Evolutionary conservation across 106 monocot species (phyloP).

Genomic region (Alisma plantagoaquatica): DNA sequence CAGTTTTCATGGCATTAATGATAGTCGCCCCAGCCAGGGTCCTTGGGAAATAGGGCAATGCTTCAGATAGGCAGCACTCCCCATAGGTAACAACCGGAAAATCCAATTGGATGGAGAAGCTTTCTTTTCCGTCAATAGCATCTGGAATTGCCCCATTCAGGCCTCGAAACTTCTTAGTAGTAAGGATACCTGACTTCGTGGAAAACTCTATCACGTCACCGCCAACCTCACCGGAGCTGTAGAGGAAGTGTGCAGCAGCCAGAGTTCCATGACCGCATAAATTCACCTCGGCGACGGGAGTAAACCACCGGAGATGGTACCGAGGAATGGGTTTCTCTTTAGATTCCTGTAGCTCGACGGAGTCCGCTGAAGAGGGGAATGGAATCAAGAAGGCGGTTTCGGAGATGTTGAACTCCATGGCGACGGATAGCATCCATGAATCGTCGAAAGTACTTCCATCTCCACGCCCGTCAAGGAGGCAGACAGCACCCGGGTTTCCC

Average conservation of each 20-base stretch:
- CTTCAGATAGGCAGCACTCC: constrained; percentile 17
- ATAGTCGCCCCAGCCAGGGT: constrained; percentile 45
- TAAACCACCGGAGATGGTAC: constrained; percentile 39
- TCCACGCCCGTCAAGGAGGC: constrained; percentile 14
- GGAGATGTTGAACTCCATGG: constrained; percentile 38
- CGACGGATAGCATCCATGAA: constrained; percentile 30
- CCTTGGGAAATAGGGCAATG: constrained; percentile 34
- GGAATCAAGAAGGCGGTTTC: constrained; percentile 20
- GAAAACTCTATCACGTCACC: constrained; percentile 44
- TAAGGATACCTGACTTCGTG: constrained; percentile 54
- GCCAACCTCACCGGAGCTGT: constrained; percentile 30
- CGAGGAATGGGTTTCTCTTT: constrained; percentile 3
- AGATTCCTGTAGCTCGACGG: too few relatives aligned
- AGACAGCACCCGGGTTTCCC: constrained; percentile 40
- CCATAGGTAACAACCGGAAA: constrained; percentile 39
- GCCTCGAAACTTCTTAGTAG: constrained; percentile 41
- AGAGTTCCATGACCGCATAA: constrained; percentile 88
- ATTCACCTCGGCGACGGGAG: constrained; percentile 43
- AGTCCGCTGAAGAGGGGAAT: too few relatives aligned
- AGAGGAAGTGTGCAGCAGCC: constrained; percentile 67
- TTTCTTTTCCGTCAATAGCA: constrained; percentile 4
- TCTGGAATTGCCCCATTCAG: too few relatives aligned
- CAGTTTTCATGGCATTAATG: constrained; percentile 36
- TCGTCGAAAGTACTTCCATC: constrained; percentile 14
- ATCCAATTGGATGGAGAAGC: constrained; percentile 61